A percentile compares a stretch with the other conserved stretches of the same genome.
Evolutionary conservation across 768 basidiomycete species (phyloP).

Genomic region (Jaapia argillacea): DNA sequence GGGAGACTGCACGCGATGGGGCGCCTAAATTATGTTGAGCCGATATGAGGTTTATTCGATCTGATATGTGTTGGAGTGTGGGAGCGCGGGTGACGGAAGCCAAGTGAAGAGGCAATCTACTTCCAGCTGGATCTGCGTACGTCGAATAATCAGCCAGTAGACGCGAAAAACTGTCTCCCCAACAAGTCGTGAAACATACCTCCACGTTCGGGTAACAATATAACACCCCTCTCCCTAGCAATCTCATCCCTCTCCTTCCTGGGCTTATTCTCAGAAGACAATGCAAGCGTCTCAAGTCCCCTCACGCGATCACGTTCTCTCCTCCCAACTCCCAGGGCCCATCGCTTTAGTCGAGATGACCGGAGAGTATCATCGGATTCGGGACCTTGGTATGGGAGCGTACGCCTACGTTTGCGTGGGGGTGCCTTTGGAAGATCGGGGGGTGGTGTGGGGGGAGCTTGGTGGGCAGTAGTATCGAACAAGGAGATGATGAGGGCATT

Average conservation of each 20-base stretch:
- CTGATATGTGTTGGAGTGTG: constrained; percentile 66
- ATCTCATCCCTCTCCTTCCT: constrained; percentile 56
- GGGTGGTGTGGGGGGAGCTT: constrained; percentile 57
- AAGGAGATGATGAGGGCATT: constrained; percentile 79
- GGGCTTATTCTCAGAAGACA: constrained; percentile 31
- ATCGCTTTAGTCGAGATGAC: constrained; percentile 60
- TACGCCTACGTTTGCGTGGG: constrained; percentile 58
- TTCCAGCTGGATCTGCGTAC: constrained; percentile 54
- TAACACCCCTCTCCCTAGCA: constrained; percentile 56
- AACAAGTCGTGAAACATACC: constrained; percentile 30
- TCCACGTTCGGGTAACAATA: constrained; percentile 52
- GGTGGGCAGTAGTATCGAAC: constrained; percentile 69
- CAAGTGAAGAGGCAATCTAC: constrained; percentile 61
- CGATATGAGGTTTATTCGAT: constrained; percentile 73
- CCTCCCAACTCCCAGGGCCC: constrained; percentile 63
- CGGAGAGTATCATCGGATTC: constrained; percentile 44
- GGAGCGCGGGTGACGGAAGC: constrained; percentile 64
- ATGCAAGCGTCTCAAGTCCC: constrained; percentile 30
- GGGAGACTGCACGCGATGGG: constrained; percentile 53
- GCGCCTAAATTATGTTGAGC: constrained; percentile 62
- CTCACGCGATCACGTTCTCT: constrained; percentile 69
- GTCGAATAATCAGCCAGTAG: neutral
- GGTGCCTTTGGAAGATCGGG: constrained; percentile 52
- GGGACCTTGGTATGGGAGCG: constrained; percentile 63
- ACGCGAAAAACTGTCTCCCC: neutral